Base-by-base conservation (phyloP, 768 basidiomycete genomes). In the Xerocomus spinulosus region DNA sequence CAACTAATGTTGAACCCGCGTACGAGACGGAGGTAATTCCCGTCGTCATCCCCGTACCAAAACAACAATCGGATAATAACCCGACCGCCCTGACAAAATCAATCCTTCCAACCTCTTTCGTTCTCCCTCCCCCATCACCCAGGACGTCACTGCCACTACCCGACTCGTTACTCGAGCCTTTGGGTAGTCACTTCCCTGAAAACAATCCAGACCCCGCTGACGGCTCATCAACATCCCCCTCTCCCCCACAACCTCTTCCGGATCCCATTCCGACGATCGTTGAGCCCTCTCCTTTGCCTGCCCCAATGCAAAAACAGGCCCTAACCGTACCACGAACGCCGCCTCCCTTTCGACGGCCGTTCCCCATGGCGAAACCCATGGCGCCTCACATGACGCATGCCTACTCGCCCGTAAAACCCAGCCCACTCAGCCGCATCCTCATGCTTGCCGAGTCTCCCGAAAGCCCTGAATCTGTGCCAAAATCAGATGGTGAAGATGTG, bases 321-420 rank as follows among this genome's bases (percentile, higher is more conserved):
- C 32, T 30, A 41, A 30, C 41, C 18, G 39, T 48, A 30, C 55
- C 57, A 14, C 57, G 32, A 10, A 68, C 67, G 2, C 63, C 64
- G 12, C 46, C 49, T 4, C 44, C 57, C n/a, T n/a, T 13, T 14
- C 70, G 66, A 23, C 72, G 64, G n/a, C 72, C 78, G 2, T 87
- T 85, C 68, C 85, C 85, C 0, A 69, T 83, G 37, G 84, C 85
- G 2, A 89, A 86, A 57, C 85, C 87, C 10, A 69, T 83, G 41
- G 82, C 79, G 2, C 67, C 73, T 45, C 80, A 76, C 46, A 86
- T 87, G 82, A 73, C 78, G 4, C 88, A 92, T 53, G 86, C 87
- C 0, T 92, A 91, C 53, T 90, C 89, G 0, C 88, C 88, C 24
- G 82, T 73, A 3, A 83, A 81, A 62, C 88, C 89, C 0, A 89